Evolutionary conservation across 352 stramenopile species (phyloP).

Genomic region (Phytophthora boehmeriae): DNA sequence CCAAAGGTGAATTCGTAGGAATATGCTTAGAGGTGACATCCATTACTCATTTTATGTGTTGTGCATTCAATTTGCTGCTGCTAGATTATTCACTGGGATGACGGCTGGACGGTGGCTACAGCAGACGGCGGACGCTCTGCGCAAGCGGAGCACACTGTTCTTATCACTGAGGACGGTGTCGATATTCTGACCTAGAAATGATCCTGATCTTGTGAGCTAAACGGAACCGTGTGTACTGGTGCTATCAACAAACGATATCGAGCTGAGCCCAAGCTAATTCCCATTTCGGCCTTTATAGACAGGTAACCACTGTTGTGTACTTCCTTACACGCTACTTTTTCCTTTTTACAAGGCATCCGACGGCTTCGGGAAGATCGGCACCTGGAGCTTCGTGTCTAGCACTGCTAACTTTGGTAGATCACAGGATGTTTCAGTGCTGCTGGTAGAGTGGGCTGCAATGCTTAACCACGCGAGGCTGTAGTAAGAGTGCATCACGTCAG

Average conservation of each 20-base stretch:
- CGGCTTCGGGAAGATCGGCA: slow-evolving; percentile 67
- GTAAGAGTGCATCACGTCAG: slow-evolving; percentile 93
- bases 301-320: not conserved
- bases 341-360: slow-evolving; percentile 13
- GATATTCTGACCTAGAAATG: slow-evolving; percentile 92
- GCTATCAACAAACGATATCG: no score
- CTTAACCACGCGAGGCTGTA: slow-evolving; percentile 91
- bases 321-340: slow-evolving; percentile 15
- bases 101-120: slow-evolving; percentile 97
- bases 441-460: slow-evolving; percentile 56
- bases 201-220: no score
- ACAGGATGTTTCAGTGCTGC: slow-evolving; percentile 6
- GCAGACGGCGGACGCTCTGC: slow-evolving; percentile 92
- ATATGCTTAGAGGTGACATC: not conserved
- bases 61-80: slow-evolving; percentile 3
- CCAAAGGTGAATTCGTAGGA: slow-evolving; percentile 57
- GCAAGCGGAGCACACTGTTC: slow-evolving; percentile 98
- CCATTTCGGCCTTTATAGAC: not conserved
- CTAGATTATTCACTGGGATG: slow-evolving; percentile 92
- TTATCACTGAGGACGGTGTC: slow-evolving; percentile 94
- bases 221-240: no score
- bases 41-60: slow-evolving; percentile 2
- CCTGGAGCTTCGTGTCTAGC: slow-evolving; percentile 79
- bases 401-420: slow-evolving; percentile 48
- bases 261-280: not conserved